Conservation (phyloP, 116 monocot genomes). For the Cymodocea nodosa region DNA sequence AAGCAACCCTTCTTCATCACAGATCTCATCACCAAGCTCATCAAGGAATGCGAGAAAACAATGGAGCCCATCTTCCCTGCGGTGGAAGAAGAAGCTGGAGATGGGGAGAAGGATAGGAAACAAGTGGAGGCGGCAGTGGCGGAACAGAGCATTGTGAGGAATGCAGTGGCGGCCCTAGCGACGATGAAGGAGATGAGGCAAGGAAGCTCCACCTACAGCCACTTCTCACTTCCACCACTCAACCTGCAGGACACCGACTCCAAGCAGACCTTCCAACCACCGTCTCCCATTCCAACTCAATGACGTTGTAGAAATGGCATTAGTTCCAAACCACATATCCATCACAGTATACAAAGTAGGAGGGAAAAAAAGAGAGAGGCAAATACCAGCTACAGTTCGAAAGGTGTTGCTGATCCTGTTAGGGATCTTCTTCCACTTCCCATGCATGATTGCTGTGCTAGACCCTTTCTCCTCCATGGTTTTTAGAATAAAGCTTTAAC, state of each 20-base stretch:
- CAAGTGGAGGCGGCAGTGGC: not conserved
- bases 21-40: conserved; percentile 65
- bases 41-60: conserved; percentile 73
- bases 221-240: conserved; percentile 34
- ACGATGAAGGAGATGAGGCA: conserved; percentile 72
- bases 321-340: not conserved
- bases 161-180: conserved; percentile 58
- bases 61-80: conserved; percentile 44
- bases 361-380: not conserved
- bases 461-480: not conserved
- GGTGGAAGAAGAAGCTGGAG: not conserved
- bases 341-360: not conserved
- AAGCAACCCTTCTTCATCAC: conserved; percentile 92
- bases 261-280: conserved; percentile 26
- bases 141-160: conserved; percentile 53
- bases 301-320: not conserved
- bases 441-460: too few species aligned
- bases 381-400: not conserved
- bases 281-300: conserved; percentile 43
- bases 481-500: too few species aligned
- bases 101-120: not conserved
- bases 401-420: not conserved
- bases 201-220: conserved; percentile 76
- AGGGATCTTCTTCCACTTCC: not conserved
- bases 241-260: conserved; percentile 12